A percentile compares a stretch with the other conserved stretches of the same genome.
These are phyloP conservation scores for Saussurea involucrata DNA, from an alignment of 129 eudicot species.

Conservation along the genomic window DNA sequence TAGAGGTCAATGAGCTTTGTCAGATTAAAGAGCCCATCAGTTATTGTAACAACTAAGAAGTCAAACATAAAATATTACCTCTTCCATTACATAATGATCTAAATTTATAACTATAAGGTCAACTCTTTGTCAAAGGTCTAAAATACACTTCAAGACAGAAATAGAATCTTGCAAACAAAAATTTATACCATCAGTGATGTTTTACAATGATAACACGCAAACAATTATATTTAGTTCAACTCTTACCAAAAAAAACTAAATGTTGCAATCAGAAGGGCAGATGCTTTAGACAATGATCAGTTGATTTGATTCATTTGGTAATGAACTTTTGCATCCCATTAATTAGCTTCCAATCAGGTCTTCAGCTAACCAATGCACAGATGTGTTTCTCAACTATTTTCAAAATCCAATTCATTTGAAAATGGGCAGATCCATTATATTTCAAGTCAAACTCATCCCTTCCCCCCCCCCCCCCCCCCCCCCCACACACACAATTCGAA, in stretches of 20 bases:
- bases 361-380: neutral
- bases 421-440: neutral
- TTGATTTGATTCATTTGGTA: neutral
- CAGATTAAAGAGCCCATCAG: constrained; percentile 14
- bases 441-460: too few relatives aligned
- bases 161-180: neutral
- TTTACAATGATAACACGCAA: neutral
- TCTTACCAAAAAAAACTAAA: neutral
- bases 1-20: constrained; percentile 9
- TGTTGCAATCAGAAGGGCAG: neutral
- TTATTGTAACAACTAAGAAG: constrained; percentile 1
- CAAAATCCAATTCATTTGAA: constrained; percentile 1
- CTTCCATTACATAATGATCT: neutral
- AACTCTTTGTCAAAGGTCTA: neutral
- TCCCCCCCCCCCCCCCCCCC: too few relatives aligned
- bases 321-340: neutral
- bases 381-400: neutral
- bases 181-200: neutral
- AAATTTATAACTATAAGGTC: neutral
- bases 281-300: neutral
- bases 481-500: too few relatives aligned
- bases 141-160: neutral
- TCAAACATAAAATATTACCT: neutral
- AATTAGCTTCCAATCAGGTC: neutral
- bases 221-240: neutral